These are phyloP conservation scores for Stereum hirsutum DNA, from an alignment of 1,284 basidiomycete species.

Conservation along the genomic window DNA sequence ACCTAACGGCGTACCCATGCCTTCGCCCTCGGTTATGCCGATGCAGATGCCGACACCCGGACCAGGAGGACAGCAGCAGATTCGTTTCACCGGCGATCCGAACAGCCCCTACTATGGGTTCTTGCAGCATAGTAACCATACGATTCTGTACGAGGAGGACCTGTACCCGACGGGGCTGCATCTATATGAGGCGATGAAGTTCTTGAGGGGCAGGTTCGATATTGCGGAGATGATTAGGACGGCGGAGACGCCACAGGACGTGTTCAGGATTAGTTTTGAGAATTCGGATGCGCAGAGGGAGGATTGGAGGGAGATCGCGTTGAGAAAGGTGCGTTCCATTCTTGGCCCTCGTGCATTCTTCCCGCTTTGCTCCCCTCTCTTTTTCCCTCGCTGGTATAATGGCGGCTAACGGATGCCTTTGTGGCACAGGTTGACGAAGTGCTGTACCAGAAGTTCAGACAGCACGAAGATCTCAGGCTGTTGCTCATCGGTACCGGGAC, in stretches of 20 bases:
- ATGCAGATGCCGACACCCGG: slow-evolving; percentile 5
- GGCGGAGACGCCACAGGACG: slow-evolving; percentile 34
- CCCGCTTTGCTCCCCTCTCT: background rate
- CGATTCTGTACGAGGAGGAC: slow-evolving; percentile 38
- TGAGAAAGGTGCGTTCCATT: slow-evolving; percentile 32
- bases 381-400: background rate
- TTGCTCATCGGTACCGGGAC: slow-evolving; percentile 39
- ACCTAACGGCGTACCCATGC: background rate
- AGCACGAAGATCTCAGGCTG: slow-evolving; percentile 39
- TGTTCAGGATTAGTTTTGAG: slow-evolving; percentile 36
- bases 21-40: slow-evolving; percentile 1
- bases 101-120: slow-evolving; percentile 30
- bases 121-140: slow-evolving; percentile 49
- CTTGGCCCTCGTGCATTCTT: background rate
- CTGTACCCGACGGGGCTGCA: slow-evolving; percentile 57
- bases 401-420: background rate
- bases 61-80: slow-evolving; percentile 10
- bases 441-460: slow-evolving; percentile 49
- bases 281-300: slow-evolving; percentile 27
- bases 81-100: slow-evolving; percentile 17
- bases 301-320: slow-evolving; percentile 45
- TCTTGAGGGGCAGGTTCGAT: slow-evolving; percentile 34
- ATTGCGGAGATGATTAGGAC: slow-evolving; percentile 43
- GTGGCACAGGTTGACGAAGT: slow-evolving; percentile 48
- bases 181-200: slow-evolving; percentile 61